A percentile compares a stretch with the other conserved stretches of the same genome.
These are phyloP conservation scores for Candida railenensis DNA, from an alignment of 805 yeast genomes.

Conservation along the genomic window DNA sequence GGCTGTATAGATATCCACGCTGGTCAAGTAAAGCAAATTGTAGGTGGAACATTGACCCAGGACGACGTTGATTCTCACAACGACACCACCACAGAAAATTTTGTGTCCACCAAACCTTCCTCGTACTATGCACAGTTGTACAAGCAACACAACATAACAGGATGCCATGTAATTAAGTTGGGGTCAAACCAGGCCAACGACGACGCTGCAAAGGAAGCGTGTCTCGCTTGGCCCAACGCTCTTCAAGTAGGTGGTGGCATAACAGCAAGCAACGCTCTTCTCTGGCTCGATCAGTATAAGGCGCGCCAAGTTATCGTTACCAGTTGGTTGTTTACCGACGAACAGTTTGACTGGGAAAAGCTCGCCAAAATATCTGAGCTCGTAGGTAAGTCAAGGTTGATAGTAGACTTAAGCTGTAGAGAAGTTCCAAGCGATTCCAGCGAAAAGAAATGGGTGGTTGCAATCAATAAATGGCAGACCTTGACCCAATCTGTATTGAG, in stretches of 20 bases:
- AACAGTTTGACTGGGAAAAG: slow-evolving; percentile 48
- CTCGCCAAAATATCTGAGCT: slow-evolving; percentile 46
- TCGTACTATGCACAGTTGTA: slow-evolving; percentile 75
- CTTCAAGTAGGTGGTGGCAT: slow-evolving; percentile 96
- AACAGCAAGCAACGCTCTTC: slow-evolving; percentile 63
- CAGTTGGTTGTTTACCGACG: slow-evolving; percentile 81
- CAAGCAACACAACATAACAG: slow-evolving; percentile 51
- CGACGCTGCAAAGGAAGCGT: slow-evolving; percentile 75
- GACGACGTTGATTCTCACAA: slow-evolving; percentile 36
- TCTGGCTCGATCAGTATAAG: slow-evolving; percentile 68
- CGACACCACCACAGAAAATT: slow-evolving; percentile 52
- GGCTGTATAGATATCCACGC: slow-evolving; percentile 96
- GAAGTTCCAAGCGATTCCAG: slow-evolving; percentile 20
- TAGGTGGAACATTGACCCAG: slow-evolving; percentile 79
- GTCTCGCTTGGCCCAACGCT: slow-evolving; percentile 66
- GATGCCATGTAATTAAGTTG: slow-evolving; percentile 91
- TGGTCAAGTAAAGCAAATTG: slow-evolving; percentile 95
- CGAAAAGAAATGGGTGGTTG: slow-evolving; percentile 75
- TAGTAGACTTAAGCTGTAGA: slow-evolving; percentile 89
- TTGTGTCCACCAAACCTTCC: slow-evolving; percentile 73
- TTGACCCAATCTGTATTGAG: slow-evolving; percentile 65
- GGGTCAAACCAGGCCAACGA: slow-evolving; percentile 79
- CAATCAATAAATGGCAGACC: slow-evolving; percentile 97
- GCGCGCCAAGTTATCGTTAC: slow-evolving; percentile 92
- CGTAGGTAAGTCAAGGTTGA: slow-evolving; percentile 68